Evolutionary conservation across 495 filamentous ascomycete genomes (phyloP).

Genomic region (Hyaloscypha variabilis): DNA sequence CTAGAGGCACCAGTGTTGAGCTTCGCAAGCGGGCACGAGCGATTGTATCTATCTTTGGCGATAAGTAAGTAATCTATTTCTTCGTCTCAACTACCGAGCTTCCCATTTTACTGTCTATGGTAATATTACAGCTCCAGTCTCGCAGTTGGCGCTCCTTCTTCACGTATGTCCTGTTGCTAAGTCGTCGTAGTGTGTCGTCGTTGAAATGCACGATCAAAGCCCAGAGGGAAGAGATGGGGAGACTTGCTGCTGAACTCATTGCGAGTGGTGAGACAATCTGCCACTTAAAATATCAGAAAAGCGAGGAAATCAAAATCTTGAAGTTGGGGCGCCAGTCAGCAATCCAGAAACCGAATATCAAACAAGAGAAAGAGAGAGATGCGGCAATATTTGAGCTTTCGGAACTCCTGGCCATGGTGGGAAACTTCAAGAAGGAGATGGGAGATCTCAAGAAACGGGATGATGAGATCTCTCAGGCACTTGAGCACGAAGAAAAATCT

Average conservation of each 20-base stretch:
- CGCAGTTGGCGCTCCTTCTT: no score
- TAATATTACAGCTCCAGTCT: no score
- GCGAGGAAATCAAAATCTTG: not conserved
- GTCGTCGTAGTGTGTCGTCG: no score
- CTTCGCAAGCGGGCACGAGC: slow-evolving; percentile 4
- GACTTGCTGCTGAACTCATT: not conserved
- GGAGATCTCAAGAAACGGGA: no score
- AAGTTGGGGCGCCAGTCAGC: not conserved
- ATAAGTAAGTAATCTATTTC: not conserved
- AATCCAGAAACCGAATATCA: not conserved
- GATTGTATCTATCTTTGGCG: slow-evolving; percentile 10
- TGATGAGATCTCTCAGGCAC: no score
- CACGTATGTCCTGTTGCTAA: no score
- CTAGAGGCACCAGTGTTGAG: not conserved
- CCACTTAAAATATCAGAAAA: not conserved
- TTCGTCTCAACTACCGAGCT: no score
- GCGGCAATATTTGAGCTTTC: no score
- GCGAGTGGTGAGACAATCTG: not conserved
- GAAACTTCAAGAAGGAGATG: no score
- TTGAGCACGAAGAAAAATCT: no score
- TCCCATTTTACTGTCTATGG: no score
- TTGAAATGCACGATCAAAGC: not conserved
- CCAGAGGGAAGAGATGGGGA: not conserved
- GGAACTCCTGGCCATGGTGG: no score
- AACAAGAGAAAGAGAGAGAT: not conserved